Base-by-base conservation (phyloP, 495 filamentous ascomycete genomes). In the Endocarpon pusillum region DNA sequence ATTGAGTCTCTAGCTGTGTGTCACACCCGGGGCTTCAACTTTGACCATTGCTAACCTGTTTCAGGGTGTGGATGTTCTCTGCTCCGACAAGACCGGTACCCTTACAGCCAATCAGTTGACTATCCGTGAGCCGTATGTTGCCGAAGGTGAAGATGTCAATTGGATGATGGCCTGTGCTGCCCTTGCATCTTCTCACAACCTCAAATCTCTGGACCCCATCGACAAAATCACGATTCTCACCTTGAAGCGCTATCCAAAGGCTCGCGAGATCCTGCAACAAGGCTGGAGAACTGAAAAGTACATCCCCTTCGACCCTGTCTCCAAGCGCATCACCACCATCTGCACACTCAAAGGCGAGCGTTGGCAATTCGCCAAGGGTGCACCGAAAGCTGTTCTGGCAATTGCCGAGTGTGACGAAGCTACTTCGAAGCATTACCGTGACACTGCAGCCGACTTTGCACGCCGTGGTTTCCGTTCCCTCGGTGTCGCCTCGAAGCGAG, bases 401-500 rank as follows among this genome's bases (percentile, higher is more conserved):
- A 58, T 81, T 41, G 64, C 67, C 19, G 54, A 71, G 46, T 79
- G 74, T 62, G 67, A 66, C 38, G 59, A 66, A 51, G 71, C 75
- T 48, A 70, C 70, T 46, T 61, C 71, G 37, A 49, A 66, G 42
- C 59, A 72, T 41, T 81, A 76, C 70, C 68, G 67, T 56, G 61
- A 68, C 38, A 81, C 78, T 66, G 70, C 73, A 37, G 53, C 66
- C 34, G 75, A 81, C 48, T 81, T 81, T 56, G 76, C 76, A 57
- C 71, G 73, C 38, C 71, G 76, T 73, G 76, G 76, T 66, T 82
- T 82, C 73, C 73, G 76, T 58, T 80, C 76, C 40, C 71, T 82
- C 37, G 76, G 76, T 67, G 76, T 82, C 45, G 75, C 76, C 39
- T 65, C 71, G 50, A 66, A 71, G 61, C 71, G 73, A 59, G 69